Percentiles rank a stretch among this genome's conserved stretches.
These are phyloP conservation scores for Clitopilus hobsonii DNA, from an alignment of 768 basidiomycete species.

Conservation along the genomic window DNA sequence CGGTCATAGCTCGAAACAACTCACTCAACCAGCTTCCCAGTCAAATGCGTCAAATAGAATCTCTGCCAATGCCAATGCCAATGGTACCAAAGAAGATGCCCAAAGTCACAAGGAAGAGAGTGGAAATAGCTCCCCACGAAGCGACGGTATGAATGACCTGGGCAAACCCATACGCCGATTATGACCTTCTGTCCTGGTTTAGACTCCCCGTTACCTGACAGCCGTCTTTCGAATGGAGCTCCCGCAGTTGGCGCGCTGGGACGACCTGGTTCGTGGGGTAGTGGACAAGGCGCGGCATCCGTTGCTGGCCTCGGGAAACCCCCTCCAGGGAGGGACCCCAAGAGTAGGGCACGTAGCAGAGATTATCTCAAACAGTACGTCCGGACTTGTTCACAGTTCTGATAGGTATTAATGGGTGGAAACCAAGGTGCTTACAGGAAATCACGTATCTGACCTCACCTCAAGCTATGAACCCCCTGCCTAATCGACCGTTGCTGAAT, in stretches of 20 bases:
- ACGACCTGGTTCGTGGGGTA: conserved; percentile 56
- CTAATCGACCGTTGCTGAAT: conserved; percentile 74
- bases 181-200: conserved; percentile 8
- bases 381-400: background rate
- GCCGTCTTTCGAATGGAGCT: conserved; percentile 59
- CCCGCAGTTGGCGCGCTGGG: conserved; percentile 39
- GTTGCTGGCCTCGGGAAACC: conserved; percentile 59
- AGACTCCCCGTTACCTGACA: conserved; percentile 77
- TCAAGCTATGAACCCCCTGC: conserved; percentile 95
- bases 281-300: conserved; percentile 38
- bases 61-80: conserved; percentile 55
- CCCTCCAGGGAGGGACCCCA: conserved; percentile 85
- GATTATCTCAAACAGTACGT: conserved; percentile 96
- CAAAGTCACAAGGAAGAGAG: conserved; percentile 76
- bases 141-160: conserved; percentile 55
- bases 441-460: conserved; percentile 96
- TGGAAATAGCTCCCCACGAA: conserved; percentile 77
- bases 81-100: conserved; percentile 59
- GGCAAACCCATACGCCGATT: conserved; percentile 2
- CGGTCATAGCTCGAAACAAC: conserved; percentile 71
- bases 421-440: conserved; percentile 86
- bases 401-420: conserved; percentile 6
- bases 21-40: conserved; percentile 53
- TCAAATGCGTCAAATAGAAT: conserved; percentile 62
- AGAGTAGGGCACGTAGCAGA: conserved; percentile 87